phyloP scores from a whole-genome alignment of 352 stramenopile species.

The Globisporangium polare region DNA sequence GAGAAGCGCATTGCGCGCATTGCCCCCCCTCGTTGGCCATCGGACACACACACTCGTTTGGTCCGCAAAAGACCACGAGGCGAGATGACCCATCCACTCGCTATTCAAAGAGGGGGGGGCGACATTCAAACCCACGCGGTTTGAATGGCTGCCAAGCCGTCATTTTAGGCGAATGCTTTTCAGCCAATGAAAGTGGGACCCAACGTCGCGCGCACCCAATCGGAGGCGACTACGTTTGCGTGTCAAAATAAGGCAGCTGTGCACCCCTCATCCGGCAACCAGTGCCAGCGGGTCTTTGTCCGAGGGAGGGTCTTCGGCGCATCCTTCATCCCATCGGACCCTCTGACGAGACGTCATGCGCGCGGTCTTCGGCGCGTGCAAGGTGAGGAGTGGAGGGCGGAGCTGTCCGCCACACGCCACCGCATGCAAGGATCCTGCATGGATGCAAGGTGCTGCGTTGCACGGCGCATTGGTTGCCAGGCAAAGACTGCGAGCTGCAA shows the following conservation, averaged over 20 bases:
- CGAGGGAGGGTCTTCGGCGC: too few relatives aligned
- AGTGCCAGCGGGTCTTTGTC: neutral
- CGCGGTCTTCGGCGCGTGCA: neutral
- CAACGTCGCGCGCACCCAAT: neutral
- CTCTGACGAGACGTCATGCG: too few relatives aligned
- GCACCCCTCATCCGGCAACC: neutral
- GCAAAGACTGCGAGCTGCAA: neutral
- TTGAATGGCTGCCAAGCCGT: constrained; percentile 14
- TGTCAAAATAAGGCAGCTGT: constrained; percentile 3
- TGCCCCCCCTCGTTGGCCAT: neutral
- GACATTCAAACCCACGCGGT: neutral
- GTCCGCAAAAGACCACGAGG: neutral
- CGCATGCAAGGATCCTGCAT: neutral
- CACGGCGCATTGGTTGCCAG: neutral
- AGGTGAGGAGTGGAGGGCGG: neutral
- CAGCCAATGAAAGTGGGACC: neutral
- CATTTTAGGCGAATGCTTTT: neutral
- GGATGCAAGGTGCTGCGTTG: neutral
- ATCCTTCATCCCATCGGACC: too few relatives aligned
- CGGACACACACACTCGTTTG: neutral
- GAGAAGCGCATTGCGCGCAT: neutral
- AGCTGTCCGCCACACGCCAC: neutral
- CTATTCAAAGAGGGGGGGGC: neutral
- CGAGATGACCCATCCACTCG: neutral
- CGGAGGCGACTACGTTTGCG: neutral